These are phyloP conservation scores for Hanseniaspora taiwanica DNA, from an alignment of 805 yeast genomes.

Conservation along the genomic window DNA sequence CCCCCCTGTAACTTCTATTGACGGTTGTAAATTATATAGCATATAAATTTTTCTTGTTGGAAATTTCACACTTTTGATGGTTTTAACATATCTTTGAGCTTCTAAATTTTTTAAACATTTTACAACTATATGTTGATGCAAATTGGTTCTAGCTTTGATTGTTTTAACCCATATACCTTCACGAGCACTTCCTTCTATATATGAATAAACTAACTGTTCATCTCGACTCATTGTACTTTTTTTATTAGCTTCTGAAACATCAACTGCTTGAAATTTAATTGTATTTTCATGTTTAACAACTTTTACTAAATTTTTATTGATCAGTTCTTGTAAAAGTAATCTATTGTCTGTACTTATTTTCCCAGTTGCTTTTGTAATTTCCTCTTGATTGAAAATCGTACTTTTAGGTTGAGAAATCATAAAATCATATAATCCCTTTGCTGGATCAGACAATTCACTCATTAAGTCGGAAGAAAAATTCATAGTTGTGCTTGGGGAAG, in stretches of 20 bases:
- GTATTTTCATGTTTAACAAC: conserved; percentile 54
- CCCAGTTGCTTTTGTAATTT: conserved; percentile 40
- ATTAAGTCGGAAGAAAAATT: conserved; percentile 1
- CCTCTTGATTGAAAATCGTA: conserved; percentile 52
- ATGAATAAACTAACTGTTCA: conserved; percentile 81
- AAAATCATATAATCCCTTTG: conserved; percentile 43
- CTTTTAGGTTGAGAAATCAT: conserved; percentile 44
- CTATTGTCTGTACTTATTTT: conserved; percentile 32
- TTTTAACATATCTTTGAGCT: conserved; percentile 68
- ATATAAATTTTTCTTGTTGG: conserved; percentile 94
- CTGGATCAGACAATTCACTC: conserved; percentile 26
- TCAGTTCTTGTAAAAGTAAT: conserved; percentile 36
- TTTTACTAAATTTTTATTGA: conserved; percentile 50
- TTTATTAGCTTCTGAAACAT: conserved; percentile 60
- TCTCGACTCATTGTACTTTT: conserved; percentile 70
- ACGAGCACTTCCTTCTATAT: conserved; percentile 84
- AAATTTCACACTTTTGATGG: conserved; percentile 79
- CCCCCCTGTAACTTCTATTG: conserved; percentile 94
- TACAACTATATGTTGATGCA: conserved; percentile 83
- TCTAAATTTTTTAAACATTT: conserved; percentile 75
- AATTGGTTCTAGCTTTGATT: conserved; percentile 71
- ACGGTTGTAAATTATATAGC: conserved; percentile 87
- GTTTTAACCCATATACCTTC: conserved; percentile 97
- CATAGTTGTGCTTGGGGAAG: too few relatives aligned
- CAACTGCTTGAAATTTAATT: conserved; percentile 63